Percentiles rank a stretch among this genome's conserved stretches.
phyloP scores from a whole-genome alignment of 129 eudicot species.

The Artemisia tridentata region DNA sequence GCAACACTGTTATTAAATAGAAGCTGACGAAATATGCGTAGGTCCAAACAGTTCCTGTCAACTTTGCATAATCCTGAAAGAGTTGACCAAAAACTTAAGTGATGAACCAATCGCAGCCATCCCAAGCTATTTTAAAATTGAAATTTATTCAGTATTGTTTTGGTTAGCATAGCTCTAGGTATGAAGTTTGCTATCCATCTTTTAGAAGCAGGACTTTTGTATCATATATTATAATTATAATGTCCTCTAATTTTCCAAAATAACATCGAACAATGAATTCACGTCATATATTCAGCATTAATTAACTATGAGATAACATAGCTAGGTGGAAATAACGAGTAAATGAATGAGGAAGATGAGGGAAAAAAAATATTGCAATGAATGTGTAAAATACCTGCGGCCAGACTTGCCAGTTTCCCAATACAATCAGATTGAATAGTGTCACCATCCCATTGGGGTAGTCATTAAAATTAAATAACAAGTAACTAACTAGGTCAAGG shows the following conservation, averaged over 20 bases:
- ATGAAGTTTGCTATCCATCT: too few species aligned
- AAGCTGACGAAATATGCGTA: conserved; percentile 81
- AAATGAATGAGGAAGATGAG: conserved; percentile 4
- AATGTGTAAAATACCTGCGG: conserved; percentile 65
- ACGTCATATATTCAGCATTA: too few species aligned
- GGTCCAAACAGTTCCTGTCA: conserved; percentile 75
- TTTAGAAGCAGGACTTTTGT: too few species aligned
- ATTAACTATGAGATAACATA: not conserved
- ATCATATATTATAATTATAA: not conserved
- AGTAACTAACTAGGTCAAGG: conserved; percentile 75
- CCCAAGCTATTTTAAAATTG: not conserved
- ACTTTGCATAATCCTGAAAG: conserved; percentile 67
- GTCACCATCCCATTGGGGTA: conserved; percentile 98
- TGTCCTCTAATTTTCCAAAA: not conserved
- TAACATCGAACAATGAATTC: not conserved
- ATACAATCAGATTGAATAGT: conserved; percentile 79
- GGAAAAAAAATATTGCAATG: not conserved
- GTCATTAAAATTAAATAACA: conserved; percentile 91
- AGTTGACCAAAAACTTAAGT: not conserved
- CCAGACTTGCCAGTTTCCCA: conserved; percentile 97
- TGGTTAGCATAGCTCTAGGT: not conserved
- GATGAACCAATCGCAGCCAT: conserved; percentile 10
- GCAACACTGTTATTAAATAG: conserved; percentile 70
- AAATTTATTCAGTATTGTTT: not conserved
- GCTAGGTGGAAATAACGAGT: not conserved